phyloP scores from a whole-genome alignment of 495 filamentous ascomycete species.

The Penicillium desertorum region DNA sequence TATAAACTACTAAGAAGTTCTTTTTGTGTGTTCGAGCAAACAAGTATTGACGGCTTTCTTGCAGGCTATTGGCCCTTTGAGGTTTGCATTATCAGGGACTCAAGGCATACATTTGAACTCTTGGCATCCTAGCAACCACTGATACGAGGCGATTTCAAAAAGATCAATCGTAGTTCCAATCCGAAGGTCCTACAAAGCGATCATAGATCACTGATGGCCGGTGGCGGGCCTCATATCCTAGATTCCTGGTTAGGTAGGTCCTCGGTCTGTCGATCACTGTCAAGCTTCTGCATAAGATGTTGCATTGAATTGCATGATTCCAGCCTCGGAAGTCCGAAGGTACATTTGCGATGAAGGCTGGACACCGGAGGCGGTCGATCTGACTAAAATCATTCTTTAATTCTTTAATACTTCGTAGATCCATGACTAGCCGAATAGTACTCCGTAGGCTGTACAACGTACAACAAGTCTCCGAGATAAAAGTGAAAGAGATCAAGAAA shows the following conservation, averaged over 20 bases:
- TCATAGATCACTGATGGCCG: neutral
- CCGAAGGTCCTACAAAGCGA: neutral
- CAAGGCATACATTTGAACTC: neutral
- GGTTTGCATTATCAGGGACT: neutral
- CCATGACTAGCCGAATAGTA: neutral
- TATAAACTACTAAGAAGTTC: neutral
- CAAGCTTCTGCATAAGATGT: neutral
- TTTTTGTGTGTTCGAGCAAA: neutral
- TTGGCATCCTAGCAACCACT: neutral
- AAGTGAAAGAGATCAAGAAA: neutral
- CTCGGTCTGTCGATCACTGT: neutral
- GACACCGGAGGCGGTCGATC: neutral
- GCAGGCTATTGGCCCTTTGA: neutral
- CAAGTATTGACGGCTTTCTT: neutral
- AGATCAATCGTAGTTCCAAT: neutral
- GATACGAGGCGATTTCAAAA: neutral
- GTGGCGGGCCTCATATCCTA: neutral
- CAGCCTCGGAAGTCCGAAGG: conserved; percentile 10
- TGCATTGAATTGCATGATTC: neutral
- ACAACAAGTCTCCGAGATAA: neutral
- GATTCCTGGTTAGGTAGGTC: neutral
- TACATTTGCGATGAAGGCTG: conserved; percentile 2
- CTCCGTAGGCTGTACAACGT: neutral
- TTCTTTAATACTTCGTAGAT: neutral
- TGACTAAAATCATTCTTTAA: neutral